Evolutionary conservation across 805 yeast genomes (phyloP), one percentile per base, ranked within the genome.

Genomic region (Myxozyma nipponensis): DNA sequence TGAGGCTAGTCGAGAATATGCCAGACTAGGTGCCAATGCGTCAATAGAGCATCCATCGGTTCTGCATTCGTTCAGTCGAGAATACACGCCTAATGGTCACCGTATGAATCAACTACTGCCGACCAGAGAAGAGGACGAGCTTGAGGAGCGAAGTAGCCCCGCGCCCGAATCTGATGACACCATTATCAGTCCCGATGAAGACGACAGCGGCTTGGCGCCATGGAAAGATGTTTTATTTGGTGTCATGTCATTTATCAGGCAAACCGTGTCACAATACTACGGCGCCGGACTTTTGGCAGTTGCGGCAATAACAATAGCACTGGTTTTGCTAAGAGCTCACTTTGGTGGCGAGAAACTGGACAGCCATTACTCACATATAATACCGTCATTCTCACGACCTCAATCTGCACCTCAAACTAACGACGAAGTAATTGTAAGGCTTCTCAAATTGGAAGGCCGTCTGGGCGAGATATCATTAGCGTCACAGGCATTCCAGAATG

Each of bases 391-490:
- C 26, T 21, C 35, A 1, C 35, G 42, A 2, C 57, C 57, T 19
- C n/a, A 22, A 3, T 22, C 25, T 7, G 43, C 46, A 4, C 56
- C 56, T 4, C 21, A 38, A 25, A 22, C 50, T 4, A 19, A 22
- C 18, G 49, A 45, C 17, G 58, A 54, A 26, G 41, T 41, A 4
- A 21, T 47, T 15, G 25, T 10, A 7, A 49, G 58, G 3, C 42
- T 54, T 3, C 28, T 54, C 1, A 42, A 46, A 3, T n/a, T 54
- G 10, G 58, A 54, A 35, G 2, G 34, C 13, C 36, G 42, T 30
- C 34, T 54, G 18, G 45, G 39, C 5, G 38, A 13, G 38, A 10
- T 54, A 4, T 22, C 43, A 6, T 2, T 34, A 2, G 44, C 52
- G 10, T 40, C 57, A 9, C 41, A 36, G 19, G 25, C 9, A 7